Evolutionary conservation across 306 rosid species (phyloP).

Genomic region (Rosa multiflora): DNA sequence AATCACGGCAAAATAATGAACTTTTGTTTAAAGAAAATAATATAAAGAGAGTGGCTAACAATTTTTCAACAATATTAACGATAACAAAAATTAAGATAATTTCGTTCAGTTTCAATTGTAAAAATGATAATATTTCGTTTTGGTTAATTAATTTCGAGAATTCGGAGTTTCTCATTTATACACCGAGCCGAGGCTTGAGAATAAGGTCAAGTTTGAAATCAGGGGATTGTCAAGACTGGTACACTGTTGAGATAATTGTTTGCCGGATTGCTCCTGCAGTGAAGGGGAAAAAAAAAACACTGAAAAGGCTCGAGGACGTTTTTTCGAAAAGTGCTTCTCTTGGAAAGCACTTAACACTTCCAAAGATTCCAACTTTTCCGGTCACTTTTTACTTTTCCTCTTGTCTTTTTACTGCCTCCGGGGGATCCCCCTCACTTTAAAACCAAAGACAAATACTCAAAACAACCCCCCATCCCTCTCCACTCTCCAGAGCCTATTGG

Average conservation of each 20-base stretch:
- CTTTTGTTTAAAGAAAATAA: too few species aligned
- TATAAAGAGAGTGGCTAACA: too few species aligned
- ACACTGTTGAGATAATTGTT: neutral
- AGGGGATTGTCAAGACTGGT: neutral
- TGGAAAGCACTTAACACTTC: conserved; percentile 39
- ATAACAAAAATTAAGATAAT: too few species aligned
- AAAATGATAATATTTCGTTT: too few species aligned
- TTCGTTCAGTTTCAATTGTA: too few species aligned
- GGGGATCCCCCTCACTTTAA: conserved; percentile 26
- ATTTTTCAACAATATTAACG: too few species aligned
- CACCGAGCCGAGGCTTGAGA: too few species aligned
- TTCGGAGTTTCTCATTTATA: too few species aligned
- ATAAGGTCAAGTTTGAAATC: neutral
- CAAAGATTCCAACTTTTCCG: conserved; percentile 59
- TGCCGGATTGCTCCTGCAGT: neutral
- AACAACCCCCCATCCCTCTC: neutral
- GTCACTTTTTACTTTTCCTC: conserved; percentile 39
- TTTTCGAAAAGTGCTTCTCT: conserved; percentile 45
- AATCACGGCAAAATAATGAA: too few species aligned
- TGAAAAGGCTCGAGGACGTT: conserved; percentile 29
- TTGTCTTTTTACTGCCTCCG: conserved; percentile 45
- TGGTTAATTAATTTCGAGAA: too few species aligned
- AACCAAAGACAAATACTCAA: neutral
- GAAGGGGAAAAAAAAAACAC: neutral
- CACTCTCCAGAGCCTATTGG: neutral